phyloP scores from a whole-genome alignment of 192 early-diverging fungal species.

The Oehlia diaphana region DNA sequence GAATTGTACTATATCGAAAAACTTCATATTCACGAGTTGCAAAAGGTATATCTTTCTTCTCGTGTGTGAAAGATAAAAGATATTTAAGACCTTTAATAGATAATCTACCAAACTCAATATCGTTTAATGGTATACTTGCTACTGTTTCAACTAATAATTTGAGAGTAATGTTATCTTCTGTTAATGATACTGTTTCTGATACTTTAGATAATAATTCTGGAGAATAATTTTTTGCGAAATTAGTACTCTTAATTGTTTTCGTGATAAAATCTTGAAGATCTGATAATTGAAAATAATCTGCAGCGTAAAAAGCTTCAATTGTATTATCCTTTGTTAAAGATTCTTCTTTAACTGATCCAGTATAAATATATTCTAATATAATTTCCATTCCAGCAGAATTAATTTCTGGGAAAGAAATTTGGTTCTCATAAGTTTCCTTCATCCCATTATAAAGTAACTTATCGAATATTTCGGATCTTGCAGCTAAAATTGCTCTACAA shows the following conservation, averaged over 20 bases:
- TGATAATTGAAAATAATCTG: slow-evolving; percentile 16
- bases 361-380: slow-evolving; percentile 18
- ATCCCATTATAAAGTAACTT: slow-evolving; percentile 7
- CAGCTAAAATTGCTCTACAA: slow-evolving; percentile 1
- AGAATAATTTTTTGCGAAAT: no score
- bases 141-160: no score
- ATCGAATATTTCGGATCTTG: slow-evolving; percentile 5
- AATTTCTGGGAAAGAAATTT: slow-evolving; percentile 1
- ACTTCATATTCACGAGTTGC: slow-evolving; percentile 1
- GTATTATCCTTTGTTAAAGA: background rate
- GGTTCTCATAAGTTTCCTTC: slow-evolving; percentile 7
- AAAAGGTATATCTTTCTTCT: background rate
- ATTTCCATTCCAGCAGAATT: background rate
- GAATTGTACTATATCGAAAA: background rate
- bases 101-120: background rate
- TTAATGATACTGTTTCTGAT: background rate
- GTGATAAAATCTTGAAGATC: background rate
- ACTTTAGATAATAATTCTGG: background rate
- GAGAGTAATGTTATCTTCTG: no score
- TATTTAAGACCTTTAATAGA: background rate
- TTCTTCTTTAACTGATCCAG: background rate
- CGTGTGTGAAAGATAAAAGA: background rate
- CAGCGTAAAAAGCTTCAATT: background rate
- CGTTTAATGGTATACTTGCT: no score
- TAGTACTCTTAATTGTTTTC: background rate